A percentile compares a stretch with the other conserved stretches of the same genome.
Conservation (phyloP, 2,329 filamentous ascomycete genomes). For the Sclerotinia sclerotiorum region DNA sequence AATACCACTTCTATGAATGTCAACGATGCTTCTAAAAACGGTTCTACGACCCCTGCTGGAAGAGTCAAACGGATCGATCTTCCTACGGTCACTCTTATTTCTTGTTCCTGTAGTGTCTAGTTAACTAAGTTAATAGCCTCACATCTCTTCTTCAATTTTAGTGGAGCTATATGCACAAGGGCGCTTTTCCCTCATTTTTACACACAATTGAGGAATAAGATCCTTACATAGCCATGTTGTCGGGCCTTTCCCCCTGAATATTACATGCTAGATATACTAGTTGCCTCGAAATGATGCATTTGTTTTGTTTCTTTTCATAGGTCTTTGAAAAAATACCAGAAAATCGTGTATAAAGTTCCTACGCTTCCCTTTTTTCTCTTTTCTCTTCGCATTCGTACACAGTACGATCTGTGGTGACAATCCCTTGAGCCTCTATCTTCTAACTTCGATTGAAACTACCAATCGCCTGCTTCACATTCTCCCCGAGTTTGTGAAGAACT, state of each 20-base stretch:
- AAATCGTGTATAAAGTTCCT: neutral
- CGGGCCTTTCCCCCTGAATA: neutral
- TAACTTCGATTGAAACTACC: neutral
- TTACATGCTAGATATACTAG: neutral
- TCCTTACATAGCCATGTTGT: conserved; percentile 1
- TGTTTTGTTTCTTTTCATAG: neutral
- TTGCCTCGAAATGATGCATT: neutral
- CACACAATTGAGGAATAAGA: neutral
- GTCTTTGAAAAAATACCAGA: neutral
- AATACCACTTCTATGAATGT: neutral
- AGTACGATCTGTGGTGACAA: neutral
- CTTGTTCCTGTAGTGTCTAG: neutral
- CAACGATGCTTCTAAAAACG: neutral
- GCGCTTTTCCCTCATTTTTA: neutral
- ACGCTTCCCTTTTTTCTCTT: neutral
- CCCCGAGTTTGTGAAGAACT: neutral
- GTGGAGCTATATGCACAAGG: neutral
- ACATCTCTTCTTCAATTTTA: neutral
- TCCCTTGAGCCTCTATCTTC: neutral
- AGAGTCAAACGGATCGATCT: too few relatives aligned
- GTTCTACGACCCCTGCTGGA: neutral
- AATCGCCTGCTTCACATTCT: neutral
- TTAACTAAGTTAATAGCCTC: neutral
- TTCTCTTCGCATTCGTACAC: too few relatives aligned
- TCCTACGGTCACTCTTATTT: too few relatives aligned